These are phyloP conservation scores for Cenchrus purpureus DNA, from an alignment of 176 grass and related monocot species.

Conservation along the genomic window DNA sequence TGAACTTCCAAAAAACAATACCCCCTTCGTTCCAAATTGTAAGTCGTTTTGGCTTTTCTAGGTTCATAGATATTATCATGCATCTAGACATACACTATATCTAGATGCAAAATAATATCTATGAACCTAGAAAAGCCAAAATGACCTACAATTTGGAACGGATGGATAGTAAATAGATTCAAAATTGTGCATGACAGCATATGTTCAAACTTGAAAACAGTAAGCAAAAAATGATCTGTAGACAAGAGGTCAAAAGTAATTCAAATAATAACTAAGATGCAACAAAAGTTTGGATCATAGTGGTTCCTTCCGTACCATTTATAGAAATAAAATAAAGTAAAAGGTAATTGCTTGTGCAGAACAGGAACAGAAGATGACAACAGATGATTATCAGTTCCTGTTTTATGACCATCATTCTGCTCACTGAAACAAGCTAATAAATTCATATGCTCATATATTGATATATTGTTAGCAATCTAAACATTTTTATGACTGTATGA, in stretches of 20 bases:
- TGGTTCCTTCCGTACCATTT: constrained; percentile 4
- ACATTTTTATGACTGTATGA: constrained; percentile 1
- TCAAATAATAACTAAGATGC: background rate
- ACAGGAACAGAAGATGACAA: background rate
- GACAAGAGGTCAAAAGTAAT: background rate
- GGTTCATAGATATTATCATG: too few species aligned
- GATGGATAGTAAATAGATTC: background rate
- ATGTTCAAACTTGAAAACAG: constrained; percentile 1
- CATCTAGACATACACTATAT: too few species aligned
- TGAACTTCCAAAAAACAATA: constrained; percentile 21
- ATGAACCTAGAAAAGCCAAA: too few species aligned
- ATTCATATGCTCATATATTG: background rate
- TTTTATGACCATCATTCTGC: background rate
- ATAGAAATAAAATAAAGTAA: background rate
- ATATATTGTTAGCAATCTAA: constrained; percentile 20
- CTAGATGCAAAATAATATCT: too few species aligned
- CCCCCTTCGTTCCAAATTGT: too few species aligned
- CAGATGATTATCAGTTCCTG: background rate
- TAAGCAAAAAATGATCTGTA: background rate
- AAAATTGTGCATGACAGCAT: background rate
- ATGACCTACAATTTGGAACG: too few species aligned
- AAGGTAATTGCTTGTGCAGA: background rate
- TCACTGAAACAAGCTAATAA: constrained; percentile 32
- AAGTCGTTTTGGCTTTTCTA: too few species aligned
- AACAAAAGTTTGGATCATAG: background rate